Evolutionary conservation across 2,329 filamentous ascomycete species (phyloP), one percentile per base, ranked within the genome.

Genomic region (Arthrobotrys sphaeroides): DNA sequence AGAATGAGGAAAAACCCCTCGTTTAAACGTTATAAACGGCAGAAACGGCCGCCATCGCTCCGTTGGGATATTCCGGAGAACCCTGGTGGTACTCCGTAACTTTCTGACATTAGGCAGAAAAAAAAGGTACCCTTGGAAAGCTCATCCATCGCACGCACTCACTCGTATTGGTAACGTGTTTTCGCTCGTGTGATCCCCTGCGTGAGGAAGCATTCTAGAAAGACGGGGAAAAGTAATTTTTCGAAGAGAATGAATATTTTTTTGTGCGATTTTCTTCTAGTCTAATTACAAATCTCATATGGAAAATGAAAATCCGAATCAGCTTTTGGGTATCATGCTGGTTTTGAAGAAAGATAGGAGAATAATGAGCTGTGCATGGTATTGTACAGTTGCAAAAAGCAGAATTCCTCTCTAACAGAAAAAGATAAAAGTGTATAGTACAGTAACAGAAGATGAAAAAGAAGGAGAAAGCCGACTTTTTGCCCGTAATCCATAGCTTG

Each of bases 251-350:
- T 20, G 7, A 43, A 69, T 73, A 51, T 64, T 75, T 69, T 75
- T 75, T 59, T 69, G 43, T 49, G 36, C 18, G 31, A 38, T 75
- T 75, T 64, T 75, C 40, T 68, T 74, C 62, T 61, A 74, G 72
- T 75, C 72, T 75, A 75, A 75, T 75, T 75, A 75, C 72, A 75
- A 53, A 60, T 36, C 22, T 62, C 22, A 7, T 55, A 38, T 59
- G 12, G 40, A 38, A 69, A 59, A 66, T 5, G 31, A 53, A 61
- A 62, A 45, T 67, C 61, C 51, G 55, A 75, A 75, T 68, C 72
- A 75, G 64, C 72, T 65, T 69, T 75, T 62, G 72, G 72, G 72
- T 75, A 75, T 75, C 72, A 65, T 75, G 72, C 72, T 75, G 72
- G 24, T 75, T 60, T 42, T 26, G 60, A 45, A 26, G 18, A 57